phyloP scores from a whole-genome alignment of 768 basidiomycete species.

The Xerocomellus chrysenteron region DNA sequence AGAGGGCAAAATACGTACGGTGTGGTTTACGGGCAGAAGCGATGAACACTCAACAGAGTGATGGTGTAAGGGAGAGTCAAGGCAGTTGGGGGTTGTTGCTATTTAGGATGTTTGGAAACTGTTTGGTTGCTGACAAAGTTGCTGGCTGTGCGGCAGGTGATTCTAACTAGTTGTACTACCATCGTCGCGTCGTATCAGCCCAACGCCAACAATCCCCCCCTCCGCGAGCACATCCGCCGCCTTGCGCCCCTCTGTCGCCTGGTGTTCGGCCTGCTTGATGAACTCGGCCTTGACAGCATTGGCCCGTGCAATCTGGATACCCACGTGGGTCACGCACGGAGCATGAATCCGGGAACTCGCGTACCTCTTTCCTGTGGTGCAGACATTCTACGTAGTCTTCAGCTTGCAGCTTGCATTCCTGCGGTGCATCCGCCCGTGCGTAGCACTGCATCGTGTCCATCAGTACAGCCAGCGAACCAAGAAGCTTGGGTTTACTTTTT shows the following conservation, averaged over 20 bases:
- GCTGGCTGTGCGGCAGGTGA: conserved; percentile 6
- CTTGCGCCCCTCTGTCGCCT: conserved; percentile 69
- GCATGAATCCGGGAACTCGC: conserved; percentile 18
- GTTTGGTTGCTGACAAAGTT: conserved; percentile 39
- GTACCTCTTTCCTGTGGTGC: conserved; percentile 85
- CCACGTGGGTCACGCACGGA: background rate
- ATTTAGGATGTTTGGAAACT: conserved; percentile 39
- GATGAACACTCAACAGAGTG: conserved; percentile 5
- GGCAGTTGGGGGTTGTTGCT: conserved; percentile 21
- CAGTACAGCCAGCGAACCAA: conserved; percentile 1
- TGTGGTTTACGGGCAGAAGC: background rate
- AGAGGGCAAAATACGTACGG: conserved; percentile 9
- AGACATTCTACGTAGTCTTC: conserved; percentile 93
- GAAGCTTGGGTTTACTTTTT: conserved; percentile 45
- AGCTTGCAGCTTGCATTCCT: conserved; percentile 64
- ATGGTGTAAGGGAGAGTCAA: conserved; percentile 30
- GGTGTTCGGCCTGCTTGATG: conserved; percentile 60
- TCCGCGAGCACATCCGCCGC: conserved; percentile 69
- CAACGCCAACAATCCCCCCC: conserved; percentile 73
- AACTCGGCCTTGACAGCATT: conserved; percentile 71
- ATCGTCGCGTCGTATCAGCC: conserved; percentile 58
- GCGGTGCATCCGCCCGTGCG: conserved; percentile 71
- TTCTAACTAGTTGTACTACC: background rate
- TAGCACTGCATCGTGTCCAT: conserved; percentile 63
- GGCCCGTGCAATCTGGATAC: conserved; percentile 58